A percentile compares a stretch with the other conserved stretches of the same genome.
phyloP scores from a whole-genome alignment of 2,329 filamentous ascomycete genomes.

The Neopestalotiopsis rosae region DNA sequence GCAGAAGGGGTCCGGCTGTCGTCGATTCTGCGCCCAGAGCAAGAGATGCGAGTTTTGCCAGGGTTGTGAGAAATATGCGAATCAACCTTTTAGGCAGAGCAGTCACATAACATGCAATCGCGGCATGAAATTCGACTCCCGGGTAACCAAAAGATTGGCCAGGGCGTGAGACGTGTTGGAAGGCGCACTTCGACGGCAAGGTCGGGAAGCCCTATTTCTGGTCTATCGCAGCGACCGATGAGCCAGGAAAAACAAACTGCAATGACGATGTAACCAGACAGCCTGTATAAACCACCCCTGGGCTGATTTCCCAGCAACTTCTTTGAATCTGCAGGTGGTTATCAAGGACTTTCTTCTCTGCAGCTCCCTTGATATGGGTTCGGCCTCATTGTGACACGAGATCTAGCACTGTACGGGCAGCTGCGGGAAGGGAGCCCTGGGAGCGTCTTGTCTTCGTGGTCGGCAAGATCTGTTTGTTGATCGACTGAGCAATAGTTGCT shows the following conservation, averaged over 20 bases:
- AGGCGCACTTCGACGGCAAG: not conserved
- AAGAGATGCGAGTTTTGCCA: not conserved
- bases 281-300: not conserved
- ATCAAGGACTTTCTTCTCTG: not conserved
- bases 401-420: constrained; percentile 10
- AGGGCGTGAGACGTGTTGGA: not conserved
- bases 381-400: constrained; percentile 6
- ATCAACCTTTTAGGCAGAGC: not conserved
- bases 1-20: not conserved
- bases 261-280: not conserved
- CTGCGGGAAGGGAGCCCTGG: not conserved
- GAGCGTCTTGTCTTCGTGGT: not conserved
- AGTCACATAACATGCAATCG: not conserved
- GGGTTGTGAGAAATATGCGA: not conserved
- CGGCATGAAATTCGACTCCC: not conserved
- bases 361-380: not conserved
- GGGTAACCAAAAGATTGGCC: not conserved
- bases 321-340: not conserved
- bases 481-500: not conserved
- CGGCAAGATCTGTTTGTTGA: constrained; percentile 9
- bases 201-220: not conserved
- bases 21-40: not conserved
- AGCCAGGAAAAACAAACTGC: not conserved
- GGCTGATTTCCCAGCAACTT: not conserved
- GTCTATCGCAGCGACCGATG: not conserved